Conservation (phyloP, 2,329 filamentous ascomycete species). For the Penicillium sp. region DNA sequence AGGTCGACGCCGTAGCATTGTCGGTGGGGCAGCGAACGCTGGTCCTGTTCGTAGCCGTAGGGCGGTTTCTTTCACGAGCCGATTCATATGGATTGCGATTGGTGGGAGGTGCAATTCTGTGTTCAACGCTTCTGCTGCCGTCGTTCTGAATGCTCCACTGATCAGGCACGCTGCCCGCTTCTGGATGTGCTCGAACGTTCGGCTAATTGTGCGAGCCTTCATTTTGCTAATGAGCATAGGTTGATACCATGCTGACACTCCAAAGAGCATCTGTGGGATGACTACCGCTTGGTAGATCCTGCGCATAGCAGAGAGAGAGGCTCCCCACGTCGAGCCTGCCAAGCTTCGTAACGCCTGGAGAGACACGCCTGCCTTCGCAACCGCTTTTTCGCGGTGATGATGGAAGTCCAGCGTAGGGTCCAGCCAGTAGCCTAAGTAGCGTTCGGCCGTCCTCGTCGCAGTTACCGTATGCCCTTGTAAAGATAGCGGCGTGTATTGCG, state of each 20-base stretch:
- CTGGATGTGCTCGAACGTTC: conserved; percentile 5
- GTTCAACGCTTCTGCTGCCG: conserved; percentile 3
- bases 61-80: conserved; percentile 7
- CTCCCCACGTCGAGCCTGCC: conserved; percentile 3
- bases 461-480: too few relatives aligned
- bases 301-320: conserved; percentile 10
- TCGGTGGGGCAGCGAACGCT: background rate
- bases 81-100: conserved; percentile 8
- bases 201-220: background rate
- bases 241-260: conserved; percentile 24
- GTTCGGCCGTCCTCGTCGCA: too few relatives aligned
- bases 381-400: too few relatives aligned
- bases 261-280: conserved; percentile 32
- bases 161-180: conserved; percentile 11
- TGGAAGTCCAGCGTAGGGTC: too few relatives aligned
- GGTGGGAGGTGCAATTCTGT: conserved; percentile 7
- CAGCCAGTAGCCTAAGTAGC: too few relatives aligned
- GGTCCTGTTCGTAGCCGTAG: conserved; percentile 9
- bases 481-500: too few relatives aligned
- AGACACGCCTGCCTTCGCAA: too few relatives aligned
- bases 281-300: conserved; percentile 28
- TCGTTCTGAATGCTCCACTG: conserved; percentile 12
- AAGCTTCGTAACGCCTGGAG: too few relatives aligned
- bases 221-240: conserved; percentile 2
- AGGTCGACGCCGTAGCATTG: conserved; percentile 1